phyloP scores from a whole-genome alignment of 805 yeast species.

The Candida hispaniensis region DNA sequence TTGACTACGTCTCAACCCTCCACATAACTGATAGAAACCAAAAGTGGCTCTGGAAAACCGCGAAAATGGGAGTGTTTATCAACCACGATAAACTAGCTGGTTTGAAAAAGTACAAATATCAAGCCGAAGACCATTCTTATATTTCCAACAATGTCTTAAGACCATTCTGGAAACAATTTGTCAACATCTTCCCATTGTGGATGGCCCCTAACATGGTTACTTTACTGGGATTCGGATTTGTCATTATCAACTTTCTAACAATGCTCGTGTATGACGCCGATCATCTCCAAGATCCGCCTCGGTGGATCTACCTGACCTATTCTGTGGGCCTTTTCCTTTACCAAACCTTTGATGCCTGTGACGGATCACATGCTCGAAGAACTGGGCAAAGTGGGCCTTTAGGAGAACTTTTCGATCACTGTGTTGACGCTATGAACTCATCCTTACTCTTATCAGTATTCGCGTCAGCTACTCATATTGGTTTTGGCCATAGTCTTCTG shows the following conservation, averaged over 20 bases:
- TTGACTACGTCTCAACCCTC: too few species aligned
- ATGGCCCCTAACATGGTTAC: conserved; percentile 56
- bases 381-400: conserved; percentile 93
- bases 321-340: conserved; percentile 80
- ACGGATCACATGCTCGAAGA: conserved; percentile 89
- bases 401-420: conserved; percentile 91
- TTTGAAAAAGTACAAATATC: conserved; percentile 42
- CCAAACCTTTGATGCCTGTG: conserved; percentile 94
- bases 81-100: conserved; percentile 43
- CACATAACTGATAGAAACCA: too few species aligned
- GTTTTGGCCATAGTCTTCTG: conserved; percentile 48
- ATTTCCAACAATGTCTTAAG: conserved; percentile 65
- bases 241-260: conserved; percentile 49
- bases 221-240: conserved; percentile 62
- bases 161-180: conserved; percentile 72
- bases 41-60: too few species aligned
- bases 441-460: conserved; percentile 60
- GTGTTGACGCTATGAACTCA: conserved; percentile 59
- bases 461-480: conserved; percentile 58
- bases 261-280: conserved; percentile 67
- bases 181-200: conserved; percentile 63
- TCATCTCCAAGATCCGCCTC: conserved; percentile 48
- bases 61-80: conserved; percentile 53
- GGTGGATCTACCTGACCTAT: conserved; percentile 66
- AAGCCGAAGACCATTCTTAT: conserved; percentile 69